These are phyloP conservation scores for Vitis hybrid DNA, from an alignment of 177 flowering plant genomes.

Conservation along the genomic window DNA sequence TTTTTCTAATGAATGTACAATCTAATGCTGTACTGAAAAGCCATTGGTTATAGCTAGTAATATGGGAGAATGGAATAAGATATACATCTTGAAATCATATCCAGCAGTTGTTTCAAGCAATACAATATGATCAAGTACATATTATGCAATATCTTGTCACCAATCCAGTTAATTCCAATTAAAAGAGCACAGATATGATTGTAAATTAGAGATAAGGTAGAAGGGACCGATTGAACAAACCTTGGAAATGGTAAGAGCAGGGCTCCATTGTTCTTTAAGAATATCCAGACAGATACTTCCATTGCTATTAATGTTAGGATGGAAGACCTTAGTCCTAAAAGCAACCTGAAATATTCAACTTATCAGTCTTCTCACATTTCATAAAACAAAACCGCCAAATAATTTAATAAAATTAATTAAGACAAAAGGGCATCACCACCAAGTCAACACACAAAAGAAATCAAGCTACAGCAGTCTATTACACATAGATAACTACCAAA, in stretches of 20 bases:
- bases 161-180: background rate
- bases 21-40: too few relatives aligned
- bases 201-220: background rate
- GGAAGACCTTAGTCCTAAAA: slow-evolving; percentile 45
- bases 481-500: too few relatives aligned
- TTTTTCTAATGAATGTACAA: too few relatives aligned
- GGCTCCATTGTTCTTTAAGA: slow-evolving; percentile 39
- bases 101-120: background rate
- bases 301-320: slow-evolving; percentile 36
- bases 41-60: too few relatives aligned
- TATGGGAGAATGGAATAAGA: too few relatives aligned
- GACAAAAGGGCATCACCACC: background rate
- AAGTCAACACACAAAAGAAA: background rate
- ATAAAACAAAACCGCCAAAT: background rate
- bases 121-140: background rate
- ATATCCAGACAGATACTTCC: slow-evolving; percentile 36
- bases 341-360: slow-evolving; percentile 30
- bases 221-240: slow-evolving; percentile 12
- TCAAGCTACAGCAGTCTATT: too few relatives aligned
- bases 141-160: background rate
- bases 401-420: background rate
- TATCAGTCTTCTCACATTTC: background rate
- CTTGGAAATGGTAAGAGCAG: slow-evolving; percentile 34
- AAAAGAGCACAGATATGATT: background rate
- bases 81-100: too few relatives aligned